Base-by-base conservation (phyloP, 1,139 yeast genomes). In the Lodderomyces orthopsilosis region DNA sequence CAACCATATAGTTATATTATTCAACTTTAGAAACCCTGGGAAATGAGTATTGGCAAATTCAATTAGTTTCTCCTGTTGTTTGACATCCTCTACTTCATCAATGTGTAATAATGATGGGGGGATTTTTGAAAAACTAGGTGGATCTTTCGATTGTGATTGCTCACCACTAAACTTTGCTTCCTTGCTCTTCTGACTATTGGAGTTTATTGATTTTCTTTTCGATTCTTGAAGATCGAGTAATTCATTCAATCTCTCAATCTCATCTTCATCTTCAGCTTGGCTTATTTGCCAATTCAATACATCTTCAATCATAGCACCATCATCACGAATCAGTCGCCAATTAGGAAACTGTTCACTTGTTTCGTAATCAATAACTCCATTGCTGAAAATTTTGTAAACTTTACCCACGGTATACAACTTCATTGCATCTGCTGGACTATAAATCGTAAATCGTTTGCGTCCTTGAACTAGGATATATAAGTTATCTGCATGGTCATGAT, bases 401-500 rank as follows among this genome's bases (percentile, higher is more conserved):
- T 69, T 68, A 0, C 91, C 93, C 14, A 81, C 78, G 0, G 90
- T 83, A 55, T 73, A 69, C 55, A 85, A 62, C 46, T 72, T 72
- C 5, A 60, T 58, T 0, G 85, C 87, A 53, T 79, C 85, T 19
- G 66, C 64, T 1, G 93, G 91, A 7, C 83, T 68, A 54, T 72
- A 82, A 3, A 85, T 51, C 0, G 90, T 83, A 57, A 85, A 84
- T 47, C 89, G 58, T 54, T 85, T 85, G n/a, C 57, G 56, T 0
- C 91, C 93, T 23, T 72, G 63, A 1, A 80, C 57, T 1, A 85
- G 73, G 2, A 84, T 65, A 57, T 85, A 85, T 34, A 84, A 63
- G 54, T 85, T 85, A 56, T 84, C 90, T 1, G 91, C 86, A 59
- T 84, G 90, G 56, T 85, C 93, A 57, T 85, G 93, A 53, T 85